A percentile compares a stretch with the other conserved stretches of the same genome.
Evolutionary conservation across 2,329 filamentous ascomycete species (phyloP).

Genomic region (Mycogone perniciosa): DNA sequence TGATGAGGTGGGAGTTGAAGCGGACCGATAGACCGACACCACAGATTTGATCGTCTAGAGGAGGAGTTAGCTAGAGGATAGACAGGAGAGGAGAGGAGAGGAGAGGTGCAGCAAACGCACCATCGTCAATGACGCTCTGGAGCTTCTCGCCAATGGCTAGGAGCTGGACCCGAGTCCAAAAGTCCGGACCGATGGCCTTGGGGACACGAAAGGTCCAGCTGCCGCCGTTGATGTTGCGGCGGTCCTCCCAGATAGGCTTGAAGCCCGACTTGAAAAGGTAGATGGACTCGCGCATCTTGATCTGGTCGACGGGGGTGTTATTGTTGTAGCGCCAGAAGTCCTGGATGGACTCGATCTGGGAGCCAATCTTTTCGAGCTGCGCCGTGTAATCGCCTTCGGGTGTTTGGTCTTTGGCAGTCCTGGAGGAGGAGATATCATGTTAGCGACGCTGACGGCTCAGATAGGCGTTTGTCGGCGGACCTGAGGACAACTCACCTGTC

Average conservation of each 20-base stretch:
- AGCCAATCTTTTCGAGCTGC: conserved; percentile 55
- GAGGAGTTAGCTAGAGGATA: not conserved
- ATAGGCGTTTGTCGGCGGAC: too few relatives aligned
- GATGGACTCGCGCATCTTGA: conserved; percentile 70
- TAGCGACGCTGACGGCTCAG: not conserved
- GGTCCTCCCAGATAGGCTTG: conserved; percentile 75
- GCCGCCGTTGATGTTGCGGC: conserved; percentile 77
- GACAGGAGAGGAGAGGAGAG: not conserved
- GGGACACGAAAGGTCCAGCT: conserved; percentile 89
- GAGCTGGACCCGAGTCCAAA: conserved; percentile 76
- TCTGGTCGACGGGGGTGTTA: conserved; percentile 69
- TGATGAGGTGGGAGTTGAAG: conserved; percentile 83
- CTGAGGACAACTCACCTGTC: conserved; percentile 39
- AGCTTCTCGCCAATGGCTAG: conserved; percentile 78
- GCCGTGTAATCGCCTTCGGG: conserved; percentile 43
- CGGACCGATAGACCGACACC: conserved; percentile 82
- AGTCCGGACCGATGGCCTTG: conserved; percentile 64
- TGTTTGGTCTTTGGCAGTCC: conserved; percentile 40
- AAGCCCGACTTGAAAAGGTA: conserved; percentile 77
- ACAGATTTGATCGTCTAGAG: conserved; percentile 73
- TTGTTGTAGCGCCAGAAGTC: conserved; percentile 82
- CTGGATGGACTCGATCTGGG: conserved; percentile 70
- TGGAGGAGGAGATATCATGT: conserved; percentile 16
- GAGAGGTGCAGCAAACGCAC: conserved; percentile 37
- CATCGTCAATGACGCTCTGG: conserved; percentile 63